These are phyloP conservation scores for Fusarium sp. DNA, from an alignment of 2,329 filamentous ascomycete species.

Conservation along the genomic window DNA sequence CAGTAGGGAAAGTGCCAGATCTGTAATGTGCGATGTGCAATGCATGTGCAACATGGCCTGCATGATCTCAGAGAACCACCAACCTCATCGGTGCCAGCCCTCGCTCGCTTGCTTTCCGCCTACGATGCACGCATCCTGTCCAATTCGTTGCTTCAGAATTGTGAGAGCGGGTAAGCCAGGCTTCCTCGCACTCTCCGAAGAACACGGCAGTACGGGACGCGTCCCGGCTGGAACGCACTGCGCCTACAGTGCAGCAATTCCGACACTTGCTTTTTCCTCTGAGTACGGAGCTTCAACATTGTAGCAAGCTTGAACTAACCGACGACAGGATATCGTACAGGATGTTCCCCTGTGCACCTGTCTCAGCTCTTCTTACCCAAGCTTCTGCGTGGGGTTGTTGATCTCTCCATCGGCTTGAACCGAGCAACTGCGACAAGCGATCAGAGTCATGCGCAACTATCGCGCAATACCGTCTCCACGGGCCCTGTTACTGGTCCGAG, in stretches of 20 bases:
- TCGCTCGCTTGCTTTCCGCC: slow-evolving; percentile 47
- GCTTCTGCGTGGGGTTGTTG: slow-evolving; percentile 20
- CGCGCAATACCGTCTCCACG: slow-evolving; percentile 34
- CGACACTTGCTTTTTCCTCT: slow-evolving; percentile 4
- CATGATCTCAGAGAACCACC: slow-evolving; percentile 48
- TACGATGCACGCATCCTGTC: slow-evolving; percentile 31
- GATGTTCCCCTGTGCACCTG: slow-evolving; percentile 2
- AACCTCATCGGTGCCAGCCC: slow-evolving; percentile 45
- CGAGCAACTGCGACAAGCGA: slow-evolving; percentile 35
- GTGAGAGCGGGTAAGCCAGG: neutral
- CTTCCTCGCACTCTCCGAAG: slow-evolving; percentile 15
- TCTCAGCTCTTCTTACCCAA: slow-evolving; percentile 27
- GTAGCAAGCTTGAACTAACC: slow-evolving; percentile 3
- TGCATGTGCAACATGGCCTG: slow-evolving; percentile 46
- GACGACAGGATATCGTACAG: slow-evolving; percentile 7
- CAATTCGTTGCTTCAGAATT: slow-evolving; percentile 20
- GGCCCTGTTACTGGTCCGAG: slow-evolving; percentile 10
- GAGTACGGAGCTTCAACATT: slow-evolving; percentile 13
- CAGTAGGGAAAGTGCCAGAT: slow-evolving; percentile 46
- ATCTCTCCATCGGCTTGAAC: slow-evolving; percentile 33
- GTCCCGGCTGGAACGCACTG: neutral
- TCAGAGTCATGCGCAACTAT: slow-evolving; percentile 21
- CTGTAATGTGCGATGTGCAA: slow-evolving; percentile 44
- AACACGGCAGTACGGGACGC: slow-evolving; percentile 15
- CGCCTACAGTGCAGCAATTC: neutral